Percentiles rank a stretch among this genome's conserved stretches.
Evolutionary conservation across 2,329 filamentous ascomycete genomes (phyloP).

Genomic region (Cryphonectria nitschkei): DNA sequence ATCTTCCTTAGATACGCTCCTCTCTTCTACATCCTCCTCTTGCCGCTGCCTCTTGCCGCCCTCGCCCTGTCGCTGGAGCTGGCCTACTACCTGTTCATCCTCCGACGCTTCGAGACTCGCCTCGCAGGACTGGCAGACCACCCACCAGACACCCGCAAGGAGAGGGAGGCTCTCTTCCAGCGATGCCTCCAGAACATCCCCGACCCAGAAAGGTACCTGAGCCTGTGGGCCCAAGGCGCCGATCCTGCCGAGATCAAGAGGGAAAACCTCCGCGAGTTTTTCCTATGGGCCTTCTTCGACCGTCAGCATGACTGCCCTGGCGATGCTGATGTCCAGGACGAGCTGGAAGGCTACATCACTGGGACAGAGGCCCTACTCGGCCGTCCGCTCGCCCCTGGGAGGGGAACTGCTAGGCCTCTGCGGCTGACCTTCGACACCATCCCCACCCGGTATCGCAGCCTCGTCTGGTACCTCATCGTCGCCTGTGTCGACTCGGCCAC

Average conservation of each 20-base stretch:
- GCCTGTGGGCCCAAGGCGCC: slow-evolving; percentile 69
- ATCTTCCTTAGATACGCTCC: slow-evolving; percentile 33
- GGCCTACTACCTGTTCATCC: slow-evolving; percentile 48
- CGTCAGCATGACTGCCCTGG: slow-evolving; percentile 20
- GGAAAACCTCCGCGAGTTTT: slow-evolving; percentile 71
- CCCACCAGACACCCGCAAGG: slow-evolving; percentile 47
- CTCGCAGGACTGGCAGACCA: slow-evolving; percentile 46
- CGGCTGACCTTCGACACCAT: slow-evolving; percentile 70
- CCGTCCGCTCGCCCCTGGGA: slow-evolving; percentile 54
- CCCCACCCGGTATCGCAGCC: slow-evolving; percentile 61
- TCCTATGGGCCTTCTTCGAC: slow-evolving; percentile 71
- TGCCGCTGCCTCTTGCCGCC: slow-evolving; percentile 32
- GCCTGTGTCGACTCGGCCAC: slow-evolving; percentile 58
- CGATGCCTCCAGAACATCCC: slow-evolving; percentile 59
- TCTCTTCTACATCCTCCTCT: slow-evolving; percentile 16
- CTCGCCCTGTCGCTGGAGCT: slow-evolving; percentile 44
- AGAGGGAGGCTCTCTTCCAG: slow-evolving; percentile 60
- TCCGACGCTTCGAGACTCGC: slow-evolving; percentile 45
- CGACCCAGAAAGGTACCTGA: slow-evolving; percentile 60
- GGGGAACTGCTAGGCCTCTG: slow-evolving; percentile 59
- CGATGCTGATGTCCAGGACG: slow-evolving; percentile 42
- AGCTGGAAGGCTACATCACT: slow-evolving; percentile 53
- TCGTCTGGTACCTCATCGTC: slow-evolving; percentile 66
- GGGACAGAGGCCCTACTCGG: slow-evolving; percentile 59
- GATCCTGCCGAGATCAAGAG: slow-evolving; percentile 58